phyloP scores from a whole-genome alignment of 768 basidiomycete species.

The Saitozyma podzolica region DNA sequence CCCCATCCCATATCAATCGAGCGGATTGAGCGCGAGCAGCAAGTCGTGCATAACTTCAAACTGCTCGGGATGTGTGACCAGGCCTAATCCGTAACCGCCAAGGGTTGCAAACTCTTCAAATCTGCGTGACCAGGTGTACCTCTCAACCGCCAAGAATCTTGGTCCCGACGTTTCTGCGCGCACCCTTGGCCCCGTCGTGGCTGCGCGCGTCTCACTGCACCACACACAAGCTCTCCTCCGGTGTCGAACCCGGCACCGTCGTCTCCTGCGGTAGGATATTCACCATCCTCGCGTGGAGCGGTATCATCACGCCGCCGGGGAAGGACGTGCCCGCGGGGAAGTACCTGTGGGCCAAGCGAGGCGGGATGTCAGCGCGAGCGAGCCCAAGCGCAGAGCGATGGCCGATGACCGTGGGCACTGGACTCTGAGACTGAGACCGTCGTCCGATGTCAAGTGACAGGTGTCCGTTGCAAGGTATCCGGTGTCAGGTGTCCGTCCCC shows the following conservation, averaged over 20 bases:
- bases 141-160: neutral
- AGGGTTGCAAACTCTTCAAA: too few species aligned
- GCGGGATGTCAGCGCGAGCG: neutral
- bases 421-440: neutral
- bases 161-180: neutral
- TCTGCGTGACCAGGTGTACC: neutral
- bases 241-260: constrained; percentile 3
- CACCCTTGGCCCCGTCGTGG: neutral
- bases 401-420: too few species aligned
- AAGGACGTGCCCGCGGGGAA: constrained; percentile 50
- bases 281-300: constrained; percentile 51
- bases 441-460: neutral
- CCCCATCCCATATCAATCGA: too few species aligned
- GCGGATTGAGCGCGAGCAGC: too few species aligned
- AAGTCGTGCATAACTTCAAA: too few species aligned
- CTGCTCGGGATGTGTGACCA: too few species aligned
- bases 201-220: constrained; percentile 19
- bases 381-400: too few species aligned
- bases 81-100: too few species aligned
- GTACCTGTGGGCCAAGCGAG: constrained; percentile 22
- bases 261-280: constrained; percentile 44
- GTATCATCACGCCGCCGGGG: constrained; percentile 47
- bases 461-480: neutral
- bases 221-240: constrained; percentile 36
- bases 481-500: too few species aligned